Evolutionary conservation across 106 monocot genomes (phyloP), one percentile per base, ranked within the genome.

Genomic region (Posidonia australis): DNA sequence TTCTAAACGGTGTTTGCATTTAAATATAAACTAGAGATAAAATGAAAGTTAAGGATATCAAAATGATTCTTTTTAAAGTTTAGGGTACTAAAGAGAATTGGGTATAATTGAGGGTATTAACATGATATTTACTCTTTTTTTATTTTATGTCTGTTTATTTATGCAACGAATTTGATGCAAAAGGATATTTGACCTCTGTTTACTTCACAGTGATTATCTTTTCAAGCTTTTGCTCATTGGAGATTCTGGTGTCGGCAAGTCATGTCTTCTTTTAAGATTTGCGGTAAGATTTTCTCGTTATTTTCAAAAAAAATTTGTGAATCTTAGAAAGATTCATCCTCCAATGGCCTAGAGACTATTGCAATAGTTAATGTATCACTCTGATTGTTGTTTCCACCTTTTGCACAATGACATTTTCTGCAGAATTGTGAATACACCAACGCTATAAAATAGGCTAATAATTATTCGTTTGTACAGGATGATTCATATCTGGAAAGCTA

Each of bases 401-500:
- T 17, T 49, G 49, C n/a, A 17, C 49, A 36, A 36, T 36, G 36
- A 36, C 7, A 7, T 36, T 36, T 36, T 36, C 36, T n/a, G n/a
- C n/a, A n/a, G n/a, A n/a, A n/a, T n/a, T n/a, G n/a, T n/a, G n/a
- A n/a, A n/a, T n/a, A n/a, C n/a, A n/a, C n/a, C n/a, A n/a, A n/a
- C n/a, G n/a, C n/a, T n/a, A n/a, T n/a, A n/a, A n/a, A n/a, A n/a
- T n/a, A n/a, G 24, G 10, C 46, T 10, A 64, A 20, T 45, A 29
- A 25, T 69, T 11, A 44, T 65, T 65, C 21, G n/a, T 19, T 62
- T 46, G 18, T 30, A 21, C 63, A 80, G 79, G 79, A 80, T 71
- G 79, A 80, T 68, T 80, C 79, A 22, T 80, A 80, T 48, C 67
- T 75, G 54, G 79, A 80, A 54, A 80, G 79, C 62, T 80, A 80